Conservation (phyloP, 2,329 filamentous ascomycete genomes). For the Hymenoscyphus linearis region DNA sequence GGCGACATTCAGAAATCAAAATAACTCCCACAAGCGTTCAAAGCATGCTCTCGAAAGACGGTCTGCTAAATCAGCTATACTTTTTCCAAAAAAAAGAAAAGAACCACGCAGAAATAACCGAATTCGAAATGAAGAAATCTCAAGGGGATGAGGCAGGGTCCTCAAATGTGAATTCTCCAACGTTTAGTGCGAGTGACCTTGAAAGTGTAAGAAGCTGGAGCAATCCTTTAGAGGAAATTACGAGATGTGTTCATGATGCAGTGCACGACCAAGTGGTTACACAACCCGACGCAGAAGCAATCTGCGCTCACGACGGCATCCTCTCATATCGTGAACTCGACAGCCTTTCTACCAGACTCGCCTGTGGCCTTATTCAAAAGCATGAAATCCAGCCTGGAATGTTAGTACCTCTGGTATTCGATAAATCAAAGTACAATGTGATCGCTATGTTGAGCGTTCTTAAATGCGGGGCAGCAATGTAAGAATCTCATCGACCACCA, state of each 20-base stretch:
- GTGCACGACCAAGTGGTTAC: background rate
- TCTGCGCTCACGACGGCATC: slow-evolving; percentile 11
- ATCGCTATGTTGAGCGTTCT: slow-evolving; percentile 28
- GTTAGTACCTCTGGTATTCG: slow-evolving; percentile 19
- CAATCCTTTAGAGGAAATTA: background rate
- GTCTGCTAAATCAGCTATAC: no score
- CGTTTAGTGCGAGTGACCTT: background rate
- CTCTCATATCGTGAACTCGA: slow-evolving; percentile 17
- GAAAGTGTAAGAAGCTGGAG: background rate
- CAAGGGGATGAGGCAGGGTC: background rate
- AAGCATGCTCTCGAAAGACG: no score
- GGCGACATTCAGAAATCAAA: no score
- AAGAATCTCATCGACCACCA: background rate
- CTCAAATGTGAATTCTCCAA: background rate
- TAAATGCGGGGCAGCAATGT: slow-evolving; percentile 25
- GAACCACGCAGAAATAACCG: background rate
- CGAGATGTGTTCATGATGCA: slow-evolving; percentile 1
- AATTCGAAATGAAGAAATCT: background rate
- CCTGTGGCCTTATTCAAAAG: background rate
- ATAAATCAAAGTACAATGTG: slow-evolving; percentile 22
- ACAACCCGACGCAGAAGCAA: slow-evolving; percentile 1
- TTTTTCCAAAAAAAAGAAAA: no score
- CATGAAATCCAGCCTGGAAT: slow-evolving; percentile 11
- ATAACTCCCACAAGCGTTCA: no score
- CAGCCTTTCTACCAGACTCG: slow-evolving; percentile 9